Evolutionary conservation across 805 yeast genomes (phyloP).

Genomic region (Diddensiella transvaalensis): DNA sequence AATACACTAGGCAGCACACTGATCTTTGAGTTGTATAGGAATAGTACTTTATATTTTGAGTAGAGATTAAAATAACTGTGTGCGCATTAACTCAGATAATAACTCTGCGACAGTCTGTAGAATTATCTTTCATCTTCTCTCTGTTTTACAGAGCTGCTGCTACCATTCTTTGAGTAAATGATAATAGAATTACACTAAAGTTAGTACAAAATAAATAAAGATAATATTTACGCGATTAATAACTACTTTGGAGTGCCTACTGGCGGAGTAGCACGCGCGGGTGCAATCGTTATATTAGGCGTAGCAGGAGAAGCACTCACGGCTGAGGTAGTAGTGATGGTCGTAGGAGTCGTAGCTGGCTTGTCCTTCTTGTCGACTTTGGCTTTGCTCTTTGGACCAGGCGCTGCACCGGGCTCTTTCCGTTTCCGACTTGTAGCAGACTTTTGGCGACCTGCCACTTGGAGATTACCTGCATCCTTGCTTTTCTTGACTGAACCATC

Average conservation of each 20-base stretch:
- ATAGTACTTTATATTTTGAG: too few relatives aligned
- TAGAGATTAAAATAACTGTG: too few relatives aligned
- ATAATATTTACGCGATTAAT: too few relatives aligned
- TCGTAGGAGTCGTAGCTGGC: background rate
- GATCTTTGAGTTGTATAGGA: background rate
- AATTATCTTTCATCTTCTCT: too few relatives aligned
- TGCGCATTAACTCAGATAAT: too few relatives aligned
- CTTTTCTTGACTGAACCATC: constrained; percentile 40
- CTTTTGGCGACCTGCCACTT: constrained; percentile 11
- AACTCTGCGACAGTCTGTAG: too few relatives aligned
- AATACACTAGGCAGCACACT: background rate
- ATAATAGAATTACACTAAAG: too few relatives aligned
- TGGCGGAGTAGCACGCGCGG: background rate
- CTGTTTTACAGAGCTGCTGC: too few relatives aligned
- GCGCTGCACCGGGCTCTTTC: constrained; percentile 9
- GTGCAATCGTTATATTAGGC: background rate
- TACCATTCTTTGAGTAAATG: too few relatives aligned
- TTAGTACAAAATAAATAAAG: too few relatives aligned
- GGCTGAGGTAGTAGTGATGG: background rate
- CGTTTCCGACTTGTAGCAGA: constrained; percentile 3
- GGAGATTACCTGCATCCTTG: constrained; percentile 5
- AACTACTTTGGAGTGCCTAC: background rate
- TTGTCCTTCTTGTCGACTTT: constrained; percentile 6
- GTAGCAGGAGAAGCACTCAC: background rate
- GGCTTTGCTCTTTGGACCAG: background rate